Conservation (phyloP, 495 filamentous ascomycete genomes). For the Penicillium alfredii region DNA sequence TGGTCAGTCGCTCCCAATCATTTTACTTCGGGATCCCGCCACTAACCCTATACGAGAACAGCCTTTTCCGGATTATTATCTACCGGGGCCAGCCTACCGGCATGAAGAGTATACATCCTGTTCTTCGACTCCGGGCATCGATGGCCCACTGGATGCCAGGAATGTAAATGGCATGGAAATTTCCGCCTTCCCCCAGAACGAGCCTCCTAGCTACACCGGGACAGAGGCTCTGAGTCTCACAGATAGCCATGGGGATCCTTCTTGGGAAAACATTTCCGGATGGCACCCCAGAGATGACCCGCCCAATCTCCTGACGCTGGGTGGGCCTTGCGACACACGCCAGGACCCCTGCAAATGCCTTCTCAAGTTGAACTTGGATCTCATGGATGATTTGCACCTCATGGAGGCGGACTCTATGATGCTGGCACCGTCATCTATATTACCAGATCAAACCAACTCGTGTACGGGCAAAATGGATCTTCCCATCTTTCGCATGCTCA, state of each 20-base stretch:
- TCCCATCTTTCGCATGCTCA: slow-evolving; percentile 17
- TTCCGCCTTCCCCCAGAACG: background rate
- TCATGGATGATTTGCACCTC: slow-evolving; percentile 17
- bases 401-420: slow-evolving; percentile 2
- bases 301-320: background rate
- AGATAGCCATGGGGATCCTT: background rate
- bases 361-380: slow-evolving; percentile 11
- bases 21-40: background rate
- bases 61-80: background rate
- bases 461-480: slow-evolving; percentile 8
- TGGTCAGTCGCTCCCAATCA: slow-evolving; percentile 7
- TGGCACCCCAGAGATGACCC: background rate
- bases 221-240: background rate
- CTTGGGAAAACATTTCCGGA: background rate
- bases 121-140: no score
- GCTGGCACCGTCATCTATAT: background rate
- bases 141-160: background rate
- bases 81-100: background rate
- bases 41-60: background rate
- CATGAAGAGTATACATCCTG: background rate
- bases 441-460: background rate
- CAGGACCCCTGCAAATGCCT: slow-evolving; percentile 6
- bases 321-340: background rate
- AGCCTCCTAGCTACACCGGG: background rate
- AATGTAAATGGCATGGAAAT: background rate